A percentile compares a stretch with the other conserved stretches of the same genome.
Evolutionary conservation across 805 yeast species (phyloP).

Genomic region (Pichia pseudocactophila): DNA sequence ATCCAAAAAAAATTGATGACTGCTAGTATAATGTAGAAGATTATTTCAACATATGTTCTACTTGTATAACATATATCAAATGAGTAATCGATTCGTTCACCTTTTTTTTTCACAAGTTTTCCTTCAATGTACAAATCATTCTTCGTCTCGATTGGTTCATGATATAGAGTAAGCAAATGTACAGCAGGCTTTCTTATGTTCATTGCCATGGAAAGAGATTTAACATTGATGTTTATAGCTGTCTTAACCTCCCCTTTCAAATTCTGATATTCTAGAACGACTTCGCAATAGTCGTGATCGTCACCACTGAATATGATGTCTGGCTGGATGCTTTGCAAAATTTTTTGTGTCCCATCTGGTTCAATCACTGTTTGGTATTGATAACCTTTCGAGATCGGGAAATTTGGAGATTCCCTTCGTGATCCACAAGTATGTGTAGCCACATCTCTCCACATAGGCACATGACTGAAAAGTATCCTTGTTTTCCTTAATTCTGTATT

Average conservation of each 20-base stretch:
- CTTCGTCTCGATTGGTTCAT: slow-evolving; percentile 9
- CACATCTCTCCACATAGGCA: slow-evolving; percentile 70
- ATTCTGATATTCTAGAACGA: slow-evolving; percentile 38
- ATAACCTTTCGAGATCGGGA: slow-evolving; percentile 66
- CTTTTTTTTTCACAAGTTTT: slow-evolving; percentile 20
- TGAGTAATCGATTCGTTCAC: slow-evolving; percentile 28
- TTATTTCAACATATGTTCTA: slow-evolving; percentile 35
- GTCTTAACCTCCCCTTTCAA: neutral
- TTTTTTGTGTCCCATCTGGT: slow-evolving; percentile 43
- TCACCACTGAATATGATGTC: slow-evolving; percentile 79
- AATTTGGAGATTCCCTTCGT: slow-evolving; percentile 55
- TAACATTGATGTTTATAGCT: slow-evolving; percentile 35
- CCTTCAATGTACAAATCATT: slow-evolving; percentile 22
- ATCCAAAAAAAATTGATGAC: slow-evolving; percentile 15
- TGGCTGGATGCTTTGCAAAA: slow-evolving; percentile 56
- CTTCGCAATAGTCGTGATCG: slow-evolving; percentile 91
- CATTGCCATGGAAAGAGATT: slow-evolving; percentile 86
- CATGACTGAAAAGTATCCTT: slow-evolving; percentile 70
- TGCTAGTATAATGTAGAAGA: slow-evolving; percentile 31
- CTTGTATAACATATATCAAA: slow-evolving; percentile 39
- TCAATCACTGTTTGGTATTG: slow-evolving; percentile 87
- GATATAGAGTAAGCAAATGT: slow-evolving; percentile 21
- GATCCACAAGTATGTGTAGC: slow-evolving; percentile 61
- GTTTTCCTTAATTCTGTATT: slow-evolving; percentile 30
- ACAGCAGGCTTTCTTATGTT: slow-evolving; percentile 42